Percentiles rank a stretch among this genome's conserved stretches.
These are phyloP conservation scores for Phlyctochytrium arcticum DNA, from an alignment of 192 early-diverging fungal species.

Conservation along the genomic window DNA sequence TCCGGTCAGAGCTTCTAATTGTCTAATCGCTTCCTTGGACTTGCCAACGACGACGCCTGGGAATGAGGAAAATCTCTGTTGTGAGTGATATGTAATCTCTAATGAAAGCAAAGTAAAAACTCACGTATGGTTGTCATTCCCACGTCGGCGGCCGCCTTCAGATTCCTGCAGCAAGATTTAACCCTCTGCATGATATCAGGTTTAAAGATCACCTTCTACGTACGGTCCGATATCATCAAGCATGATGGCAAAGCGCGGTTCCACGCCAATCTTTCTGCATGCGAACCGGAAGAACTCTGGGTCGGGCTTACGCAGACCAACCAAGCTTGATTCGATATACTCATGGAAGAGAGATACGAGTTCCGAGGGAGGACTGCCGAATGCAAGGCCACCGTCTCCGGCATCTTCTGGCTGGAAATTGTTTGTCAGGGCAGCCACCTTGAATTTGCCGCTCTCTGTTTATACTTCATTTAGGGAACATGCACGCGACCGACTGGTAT, in stretches of 20 bases:
- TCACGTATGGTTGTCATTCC: slow-evolving; percentile 69
- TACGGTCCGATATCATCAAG: slow-evolving; percentile 78
- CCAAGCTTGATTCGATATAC: slow-evolving; percentile 70
- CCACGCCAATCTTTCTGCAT: slow-evolving; percentile 65
- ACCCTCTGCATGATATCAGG: not conserved
- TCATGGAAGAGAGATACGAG: slow-evolving; percentile 57
- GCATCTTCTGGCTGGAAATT: slow-evolving; percentile 53
- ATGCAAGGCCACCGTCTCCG: slow-evolving; percentile 22
- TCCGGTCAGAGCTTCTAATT: slow-evolving; percentile 42
- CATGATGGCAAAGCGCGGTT: slow-evolving; percentile 67
- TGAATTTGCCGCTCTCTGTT: slow-evolving; percentile 47
- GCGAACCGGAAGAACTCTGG: slow-evolving; percentile 66
- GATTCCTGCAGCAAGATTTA: slow-evolving; percentile 37
- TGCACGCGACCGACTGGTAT: too few species aligned
- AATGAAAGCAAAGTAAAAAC: not conserved
- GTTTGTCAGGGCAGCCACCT: slow-evolving; percentile 78
- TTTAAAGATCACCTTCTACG: slow-evolving; percentile 19
- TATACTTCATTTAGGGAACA: too few species aligned
- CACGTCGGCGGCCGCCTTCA: slow-evolving; percentile 64
- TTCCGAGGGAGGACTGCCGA: slow-evolving; percentile 20
- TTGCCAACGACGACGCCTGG: slow-evolving; percentile 45
- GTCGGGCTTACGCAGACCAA: slow-evolving; percentile 84
- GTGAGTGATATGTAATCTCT: too few species aligned
- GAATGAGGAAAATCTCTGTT: not conserved
- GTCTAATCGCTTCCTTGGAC: slow-evolving; percentile 43